These are phyloP conservation scores for Suillus occidentalis DNA, from an alignment of 768 basidiomycete genomes.

Conservation along the genomic window DNA sequence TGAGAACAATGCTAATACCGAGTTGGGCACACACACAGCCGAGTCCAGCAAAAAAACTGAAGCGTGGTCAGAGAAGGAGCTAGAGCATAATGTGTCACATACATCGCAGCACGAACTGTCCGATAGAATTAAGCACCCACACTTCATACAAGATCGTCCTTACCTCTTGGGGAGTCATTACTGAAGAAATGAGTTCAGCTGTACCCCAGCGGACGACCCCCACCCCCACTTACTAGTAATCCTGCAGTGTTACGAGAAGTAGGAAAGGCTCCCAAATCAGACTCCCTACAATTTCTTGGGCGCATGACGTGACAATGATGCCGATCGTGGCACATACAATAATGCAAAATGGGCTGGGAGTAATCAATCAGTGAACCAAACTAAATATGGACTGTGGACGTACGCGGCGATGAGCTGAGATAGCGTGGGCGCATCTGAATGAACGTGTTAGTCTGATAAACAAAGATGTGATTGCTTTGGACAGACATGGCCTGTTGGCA, in stretches of 20 bases:
- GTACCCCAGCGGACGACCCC: neutral
- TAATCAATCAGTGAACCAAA: conserved; percentile 10
- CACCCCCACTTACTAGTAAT: conserved; percentile 13
- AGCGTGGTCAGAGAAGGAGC: conserved; percentile 6
- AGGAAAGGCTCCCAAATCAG: conserved; percentile 20
- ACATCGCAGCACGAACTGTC: conserved; percentile 11
- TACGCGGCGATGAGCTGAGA: neutral
- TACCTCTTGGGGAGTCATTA: conserved; percentile 12
- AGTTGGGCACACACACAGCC: conserved; percentile 20
- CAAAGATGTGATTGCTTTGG: neutral
- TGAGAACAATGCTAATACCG: conserved; percentile 20
- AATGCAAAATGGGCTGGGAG: conserved; percentile 13
- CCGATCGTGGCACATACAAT: conserved; percentile 18
- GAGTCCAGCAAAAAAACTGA: conserved; percentile 21
- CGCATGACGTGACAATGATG: conserved; percentile 15
- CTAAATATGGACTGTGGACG: neutral
- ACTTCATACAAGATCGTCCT: neutral
- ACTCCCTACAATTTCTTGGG: conserved; percentile 16
- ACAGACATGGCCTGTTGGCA: conserved; percentile 1
- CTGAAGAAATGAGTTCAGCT: neutral
- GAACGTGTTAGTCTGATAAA: neutral
- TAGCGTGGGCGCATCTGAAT: neutral
- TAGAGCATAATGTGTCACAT: conserved; percentile 1
- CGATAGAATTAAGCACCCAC: neutral
- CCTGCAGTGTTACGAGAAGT: conserved; percentile 20